Percentiles rank a stretch among this genome's conserved stretches.
phyloP scores from a whole-genome alignment of 2,329 filamentous ascomycete species.

The Aspergillus sp. region DNA sequence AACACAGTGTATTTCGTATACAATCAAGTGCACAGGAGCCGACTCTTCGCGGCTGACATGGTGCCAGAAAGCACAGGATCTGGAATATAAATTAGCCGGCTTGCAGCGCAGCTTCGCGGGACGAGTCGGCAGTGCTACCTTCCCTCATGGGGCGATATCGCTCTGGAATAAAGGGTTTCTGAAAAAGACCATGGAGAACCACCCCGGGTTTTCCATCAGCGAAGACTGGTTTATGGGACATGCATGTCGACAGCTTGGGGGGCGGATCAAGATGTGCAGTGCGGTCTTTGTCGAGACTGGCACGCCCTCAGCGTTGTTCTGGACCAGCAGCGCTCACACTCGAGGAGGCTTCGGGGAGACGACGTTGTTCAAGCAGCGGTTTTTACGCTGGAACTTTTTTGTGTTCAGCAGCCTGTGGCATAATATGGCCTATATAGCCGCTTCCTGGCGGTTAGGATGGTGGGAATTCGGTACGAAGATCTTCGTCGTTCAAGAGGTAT shows the following conservation, averaged over 20 bases:
- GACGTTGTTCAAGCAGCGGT: constrained; percentile 54
- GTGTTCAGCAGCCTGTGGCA: constrained; percentile 51
- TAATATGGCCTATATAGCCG: constrained; percentile 48
- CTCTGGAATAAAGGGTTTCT: constrained; percentile 51
- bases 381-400: constrained; percentile 55
- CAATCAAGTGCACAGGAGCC: constrained; percentile 39
- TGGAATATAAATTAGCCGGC: constrained; percentile 55
- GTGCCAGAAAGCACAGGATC: constrained; percentile 50
- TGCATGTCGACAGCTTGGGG: constrained; percentile 46
- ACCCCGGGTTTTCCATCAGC: constrained; percentile 51
- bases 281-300: constrained; percentile 54
- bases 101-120: constrained; percentile 47
- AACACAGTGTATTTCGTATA: constrained; percentile 51
- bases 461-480: constrained; percentile 53
- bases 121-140: constrained; percentile 48
- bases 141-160: constrained; percentile 53
- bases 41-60: constrained; percentile 33
- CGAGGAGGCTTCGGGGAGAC: constrained; percentile 54
- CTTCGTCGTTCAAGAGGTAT: constrained; percentile 50
- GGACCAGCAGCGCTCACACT: constrained; percentile 39
- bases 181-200: constrained; percentile 47
- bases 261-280: constrained; percentile 50
- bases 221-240: constrained; percentile 57
- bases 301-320: constrained; percentile 44
- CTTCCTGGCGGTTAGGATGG: constrained; percentile 49